These are phyloP conservation scores for Pichia thaimueangensis DNA, from an alignment of 805 yeast genomes.

Conservation along the genomic window DNA sequence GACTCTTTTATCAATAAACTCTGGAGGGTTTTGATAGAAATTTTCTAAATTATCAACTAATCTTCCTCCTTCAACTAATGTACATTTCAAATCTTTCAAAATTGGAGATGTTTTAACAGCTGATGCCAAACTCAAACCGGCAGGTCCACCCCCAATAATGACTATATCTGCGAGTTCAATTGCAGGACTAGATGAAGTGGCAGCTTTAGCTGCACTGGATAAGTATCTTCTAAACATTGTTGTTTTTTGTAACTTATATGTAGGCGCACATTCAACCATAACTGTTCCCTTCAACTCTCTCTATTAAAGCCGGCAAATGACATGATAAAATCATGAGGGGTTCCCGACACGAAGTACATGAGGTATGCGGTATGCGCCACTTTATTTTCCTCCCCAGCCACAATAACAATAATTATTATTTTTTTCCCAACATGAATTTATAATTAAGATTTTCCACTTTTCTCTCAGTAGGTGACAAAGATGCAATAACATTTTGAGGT, in stretches of 20 bases:
- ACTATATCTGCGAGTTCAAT: slow-evolving; percentile 54
- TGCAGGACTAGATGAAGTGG: background rate
- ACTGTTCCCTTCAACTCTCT: too few relatives aligned
- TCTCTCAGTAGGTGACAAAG: too few relatives aligned
- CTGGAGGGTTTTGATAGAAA: slow-evolving; percentile 41
- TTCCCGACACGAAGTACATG: too few relatives aligned
- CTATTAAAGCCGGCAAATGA: background rate
- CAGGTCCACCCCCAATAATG: slow-evolving; percentile 96
- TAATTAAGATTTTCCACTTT: too few relatives aligned
- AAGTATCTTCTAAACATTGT: slow-evolving; percentile 23
- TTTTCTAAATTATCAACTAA: slow-evolving; percentile 41
- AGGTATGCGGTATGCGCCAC: too few relatives aligned
- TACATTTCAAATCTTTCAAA: slow-evolving; percentile 53
- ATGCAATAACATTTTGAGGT: too few relatives aligned
- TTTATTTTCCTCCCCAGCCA: too few relatives aligned
- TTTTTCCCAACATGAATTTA: too few relatives aligned
- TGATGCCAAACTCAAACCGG: slow-evolving; percentile 82
- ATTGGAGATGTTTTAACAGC: slow-evolving; percentile 66
- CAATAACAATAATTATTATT: too few relatives aligned
- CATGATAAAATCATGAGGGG: too few relatives aligned
- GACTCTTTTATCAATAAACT: slow-evolving; percentile 66
- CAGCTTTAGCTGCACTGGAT: slow-evolving; percentile 22
- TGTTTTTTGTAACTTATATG: too few relatives aligned
- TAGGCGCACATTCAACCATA: too few relatives aligned
- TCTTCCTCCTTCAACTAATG: slow-evolving; percentile 68